A percentile compares a stretch with the other conserved stretches of the same genome.
Evolutionary conservation across 2,329 filamentous ascomycete genomes (phyloP).

Genomic region (Fusarium equiseti): DNA sequence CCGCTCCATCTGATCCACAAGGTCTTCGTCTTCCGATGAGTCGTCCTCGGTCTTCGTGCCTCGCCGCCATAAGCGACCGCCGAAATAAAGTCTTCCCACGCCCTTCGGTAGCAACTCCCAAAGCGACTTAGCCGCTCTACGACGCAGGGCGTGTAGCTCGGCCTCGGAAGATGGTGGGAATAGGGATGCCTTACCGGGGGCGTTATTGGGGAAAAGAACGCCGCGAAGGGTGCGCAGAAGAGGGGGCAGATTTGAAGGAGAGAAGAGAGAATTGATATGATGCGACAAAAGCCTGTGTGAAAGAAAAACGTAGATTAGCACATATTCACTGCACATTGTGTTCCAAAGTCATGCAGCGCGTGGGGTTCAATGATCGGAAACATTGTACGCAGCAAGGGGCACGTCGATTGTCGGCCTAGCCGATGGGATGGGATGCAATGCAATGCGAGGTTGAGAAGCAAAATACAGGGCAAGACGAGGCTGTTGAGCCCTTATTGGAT

Average conservation of each 20-base stretch:
- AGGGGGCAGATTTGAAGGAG: conserved; percentile 73
- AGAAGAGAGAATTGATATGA: conserved; percentile 68
- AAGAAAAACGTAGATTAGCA: conserved; percentile 43
- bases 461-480: conserved; percentile 30
- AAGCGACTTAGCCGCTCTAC: conserved; percentile 73
- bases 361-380: conserved; percentile 39
- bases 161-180: conserved; percentile 70
- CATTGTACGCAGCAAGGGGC: conserved; percentile 31
- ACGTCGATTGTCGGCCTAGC: conserved; percentile 23
- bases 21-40: conserved; percentile 52
- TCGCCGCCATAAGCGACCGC: conserved; percentile 52
- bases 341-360: conserved; percentile 24
- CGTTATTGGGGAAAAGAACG: conserved; percentile 88
- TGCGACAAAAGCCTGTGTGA: conserved; percentile 68
- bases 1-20: conserved; percentile 70
- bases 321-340: conserved; percentile 31
- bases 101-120: conserved; percentile 61
- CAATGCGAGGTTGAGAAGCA: conserved; percentile 31
- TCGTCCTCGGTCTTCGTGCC: conserved; percentile 39
- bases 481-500: conserved; percentile 38
- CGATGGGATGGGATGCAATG: conserved; percentile 30
- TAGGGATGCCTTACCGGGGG: conserved; percentile 73
- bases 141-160: conserved; percentile 71
- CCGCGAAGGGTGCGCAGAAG: conserved; percentile 78
- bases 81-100: conserved; percentile 65